Base-by-base conservation (phyloP, 768 basidiomycete species). In the Boletellus sp. region DNA sequence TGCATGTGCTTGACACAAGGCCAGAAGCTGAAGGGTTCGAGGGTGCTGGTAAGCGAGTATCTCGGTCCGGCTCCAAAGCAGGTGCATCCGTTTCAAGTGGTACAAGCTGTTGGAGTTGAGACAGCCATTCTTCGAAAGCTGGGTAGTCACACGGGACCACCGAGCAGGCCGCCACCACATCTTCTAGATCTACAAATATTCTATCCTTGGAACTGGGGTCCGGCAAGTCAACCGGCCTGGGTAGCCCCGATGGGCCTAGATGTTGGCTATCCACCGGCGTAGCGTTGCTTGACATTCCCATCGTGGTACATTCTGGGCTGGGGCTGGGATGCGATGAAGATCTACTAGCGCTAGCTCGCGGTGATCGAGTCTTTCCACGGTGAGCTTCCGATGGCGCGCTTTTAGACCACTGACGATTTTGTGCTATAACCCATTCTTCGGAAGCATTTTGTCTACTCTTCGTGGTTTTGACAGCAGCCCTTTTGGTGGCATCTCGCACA, bases 401-500 rank as follows among this genome's bases (percentile, higher is more conserved):
- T 43, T 53, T 70, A 66, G 57, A 75, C 65, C 34, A 62, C 62
- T 44, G 64, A 49, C 13, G 68, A 67, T 31, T 63, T 64, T 23
- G 72, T 63, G 39, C 65, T 60, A 56, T 72, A 70, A 48, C 70
- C 64, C 22, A 64, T 56, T 44, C 31, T 36, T 47, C 37, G 19
- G 39, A 39, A 6, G 15, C 2, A 36, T 34, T 56, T 19, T 42
- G 34, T 26, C 31, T 22, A 13, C 17, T 55, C 52, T 45, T 64
- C 35, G 51, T 53, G 34, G 56, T 78, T 60, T 76, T 79, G 34
- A 79, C 69, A 2, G 83, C 79, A 31, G 84, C 86, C 60, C 80
- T 85, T 48, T 72, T 72, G 15, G 78, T 74, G 6, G 86, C 86
- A 43, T 64, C 68, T 58, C 83, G 83, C 49, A 88, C 76, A 11